Conservation (phyloP, 2,329 filamentous ascomycete genomes). For the Dactylellina parvicollis region DNA sequence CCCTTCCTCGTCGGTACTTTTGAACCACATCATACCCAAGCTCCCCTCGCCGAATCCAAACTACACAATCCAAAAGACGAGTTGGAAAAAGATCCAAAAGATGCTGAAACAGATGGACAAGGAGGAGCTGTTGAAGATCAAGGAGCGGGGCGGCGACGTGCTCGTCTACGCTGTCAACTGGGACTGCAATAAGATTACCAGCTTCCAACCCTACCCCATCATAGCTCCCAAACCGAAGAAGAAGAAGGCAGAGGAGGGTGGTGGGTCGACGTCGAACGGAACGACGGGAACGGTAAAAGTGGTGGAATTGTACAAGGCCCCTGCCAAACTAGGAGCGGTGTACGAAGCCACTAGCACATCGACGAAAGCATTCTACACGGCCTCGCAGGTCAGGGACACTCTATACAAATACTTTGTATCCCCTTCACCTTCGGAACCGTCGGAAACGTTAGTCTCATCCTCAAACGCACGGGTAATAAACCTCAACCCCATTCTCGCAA, state of each 20-base stretch:
- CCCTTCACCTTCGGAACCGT: slow-evolving; percentile 28
- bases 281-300: slow-evolving; percentile 55
- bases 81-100: slow-evolving; percentile 76
- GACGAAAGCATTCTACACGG: slow-evolving; percentile 68
- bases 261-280: slow-evolving; percentile 7
- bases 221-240: slow-evolving; percentile 62
- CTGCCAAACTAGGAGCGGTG: slow-evolving; percentile 46
- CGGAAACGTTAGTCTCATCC: slow-evolving; percentile 67
- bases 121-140: slow-evolving; percentile 70
- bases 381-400: slow-evolving; percentile 69
- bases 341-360: slow-evolving; percentile 34
- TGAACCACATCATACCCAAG: slow-evolving; percentile 73
- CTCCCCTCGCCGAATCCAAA: slow-evolving; percentile 66
- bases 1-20: slow-evolving; percentile 71
- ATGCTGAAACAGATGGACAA: slow-evolving; percentile 76
- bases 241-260: slow-evolving; percentile 60
- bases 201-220: slow-evolving; percentile 72
- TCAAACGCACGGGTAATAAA: slow-evolving; percentile 72
- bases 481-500: slow-evolving; percentile 71
- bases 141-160: slow-evolving; percentile 73
- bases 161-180: slow-evolving; percentile 74
- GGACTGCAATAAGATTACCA: slow-evolving; percentile 65
- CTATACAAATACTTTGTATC: slow-evolving; percentile 70
- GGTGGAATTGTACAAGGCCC: slow-evolving; percentile 57
- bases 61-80: slow-evolving; percentile 72